Conservation (phyloP, 2,329 filamentous ascomycete genomes). For the Hymenoscyphus infarciens region DNA sequence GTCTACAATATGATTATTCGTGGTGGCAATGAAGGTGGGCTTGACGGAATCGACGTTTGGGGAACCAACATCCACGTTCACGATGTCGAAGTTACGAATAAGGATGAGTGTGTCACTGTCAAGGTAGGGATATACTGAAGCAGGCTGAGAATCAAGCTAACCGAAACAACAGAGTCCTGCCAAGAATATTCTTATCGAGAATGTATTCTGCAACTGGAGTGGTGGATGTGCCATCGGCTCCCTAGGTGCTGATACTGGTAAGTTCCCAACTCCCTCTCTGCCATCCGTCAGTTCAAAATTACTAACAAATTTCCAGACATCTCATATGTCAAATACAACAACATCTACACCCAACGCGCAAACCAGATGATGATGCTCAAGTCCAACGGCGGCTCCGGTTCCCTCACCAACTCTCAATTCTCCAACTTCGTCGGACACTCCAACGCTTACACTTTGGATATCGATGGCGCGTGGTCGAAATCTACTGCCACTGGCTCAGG, state of each 20-base stretch:
- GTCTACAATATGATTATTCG: slow-evolving; percentile 54
- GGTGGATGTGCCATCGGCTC: slow-evolving; percentile 57
- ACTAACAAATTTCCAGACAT: slow-evolving; percentile 37
- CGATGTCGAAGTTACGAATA: slow-evolving; percentile 59
- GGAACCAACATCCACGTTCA: slow-evolving; percentile 55
- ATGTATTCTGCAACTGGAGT: slow-evolving; percentile 60
- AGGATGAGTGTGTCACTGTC: slow-evolving; percentile 58
- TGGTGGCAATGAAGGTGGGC: slow-evolving; percentile 47
- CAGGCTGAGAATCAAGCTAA: neutral
- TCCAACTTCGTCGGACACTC: slow-evolving; percentile 58
- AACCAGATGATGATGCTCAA: slow-evolving; percentile 65
- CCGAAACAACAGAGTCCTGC: slow-evolving; percentile 41
- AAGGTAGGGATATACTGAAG: slow-evolving; percentile 34
- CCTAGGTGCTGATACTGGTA: slow-evolving; percentile 43
- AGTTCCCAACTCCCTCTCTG: neutral
- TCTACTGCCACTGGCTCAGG: slow-evolving; percentile 43
- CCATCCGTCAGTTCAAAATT: neutral
- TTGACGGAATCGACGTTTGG: slow-evolving; percentile 55
- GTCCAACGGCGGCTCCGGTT: slow-evolving; percentile 53
- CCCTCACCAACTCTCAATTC: slow-evolving; percentile 46
- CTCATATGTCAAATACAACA: slow-evolving; percentile 51
- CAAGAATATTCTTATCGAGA: slow-evolving; percentile 57
- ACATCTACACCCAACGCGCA: slow-evolving; percentile 54
- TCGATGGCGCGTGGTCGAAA: slow-evolving; percentile 54
- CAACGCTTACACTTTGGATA: slow-evolving; percentile 55